phyloP scores from a whole-genome alignment of 805 yeast species.

The Candida succiphila region DNA sequence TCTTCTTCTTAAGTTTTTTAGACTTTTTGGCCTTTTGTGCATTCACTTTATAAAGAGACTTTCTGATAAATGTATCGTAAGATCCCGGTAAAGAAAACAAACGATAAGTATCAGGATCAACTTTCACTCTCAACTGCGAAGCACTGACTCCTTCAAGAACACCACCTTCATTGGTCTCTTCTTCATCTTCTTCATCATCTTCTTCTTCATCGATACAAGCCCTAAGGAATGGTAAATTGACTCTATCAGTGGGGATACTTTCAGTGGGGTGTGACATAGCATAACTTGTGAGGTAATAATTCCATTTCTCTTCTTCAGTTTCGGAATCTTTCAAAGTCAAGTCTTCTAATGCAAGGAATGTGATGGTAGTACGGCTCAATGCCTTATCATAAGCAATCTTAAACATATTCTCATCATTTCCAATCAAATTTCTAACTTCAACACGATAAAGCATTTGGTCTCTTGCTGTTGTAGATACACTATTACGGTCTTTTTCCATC shows the following conservation, averaged over 20 bases:
- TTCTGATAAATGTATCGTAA: constrained; percentile 68
- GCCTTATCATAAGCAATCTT: constrained; percentile 62
- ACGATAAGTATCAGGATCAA: constrained; percentile 70
- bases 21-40: constrained; percentile 13
- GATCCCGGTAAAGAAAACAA: constrained; percentile 74
- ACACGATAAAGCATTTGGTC: constrained; percentile 87
- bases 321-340: constrained; percentile 66
- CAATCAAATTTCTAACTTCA: constrained; percentile 73
- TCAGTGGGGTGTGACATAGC: constrained; percentile 96
- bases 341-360: constrained; percentile 82
- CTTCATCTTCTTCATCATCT: constrained; percentile 24
- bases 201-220: constrained; percentile 43
- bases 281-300: constrained; percentile 87
- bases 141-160: constrained; percentile 51
- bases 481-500: constrained; percentile 72
- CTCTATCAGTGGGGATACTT: constrained; percentile 72
- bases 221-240: constrained; percentile 72
- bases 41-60: constrained; percentile 32
- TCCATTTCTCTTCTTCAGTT: constrained; percentile 76
- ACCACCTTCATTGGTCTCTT: constrained; percentile 23
- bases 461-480: constrained; percentile 58
- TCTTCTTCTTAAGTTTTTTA: constrained; percentile 6
- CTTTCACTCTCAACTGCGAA: constrained; percentile 67
- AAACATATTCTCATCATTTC: constrained; percentile 84
- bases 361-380: constrained; percentile 49